These are phyloP conservation scores for Lophiostoma macrostomum DNA, from an alignment of 495 filamentous ascomycete genomes.

Conservation along the genomic window DNA sequence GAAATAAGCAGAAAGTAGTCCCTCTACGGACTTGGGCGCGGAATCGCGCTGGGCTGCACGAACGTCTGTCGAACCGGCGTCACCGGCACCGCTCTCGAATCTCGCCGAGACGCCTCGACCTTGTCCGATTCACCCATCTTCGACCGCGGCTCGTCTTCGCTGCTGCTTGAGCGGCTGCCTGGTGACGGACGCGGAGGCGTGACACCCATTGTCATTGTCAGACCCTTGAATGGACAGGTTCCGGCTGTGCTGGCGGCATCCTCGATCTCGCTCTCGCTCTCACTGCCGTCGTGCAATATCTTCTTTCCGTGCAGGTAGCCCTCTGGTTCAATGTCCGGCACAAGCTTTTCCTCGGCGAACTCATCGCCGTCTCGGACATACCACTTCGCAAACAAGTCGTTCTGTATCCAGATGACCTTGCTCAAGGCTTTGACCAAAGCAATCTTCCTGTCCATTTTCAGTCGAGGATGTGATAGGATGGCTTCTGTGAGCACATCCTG, in stretches of 20 bases:
- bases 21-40: too few relatives aligned
- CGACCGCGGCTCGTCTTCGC: too few relatives aligned
- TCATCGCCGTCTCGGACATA: slow-evolving; percentile 71
- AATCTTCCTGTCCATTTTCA: slow-evolving; percentile 61
- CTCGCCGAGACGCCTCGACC: too few relatives aligned
- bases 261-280: slow-evolving; percentile 25
- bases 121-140: too few relatives aligned
- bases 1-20: too few relatives aligned
- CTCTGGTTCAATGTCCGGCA: slow-evolving; percentile 55
- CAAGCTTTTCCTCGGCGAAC: slow-evolving; percentile 58
- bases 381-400: slow-evolving; percentile 75
- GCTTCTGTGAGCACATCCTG: slow-evolving; percentile 73
- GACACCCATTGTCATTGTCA: too few relatives aligned
- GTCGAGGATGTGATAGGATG: slow-evolving; percentile 64
- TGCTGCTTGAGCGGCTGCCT: too few relatives aligned
- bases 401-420: slow-evolving; percentile 71
- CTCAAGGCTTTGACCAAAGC: slow-evolving; percentile 62
- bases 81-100: too few relatives aligned
- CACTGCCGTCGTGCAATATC: slow-evolving; percentile 42
- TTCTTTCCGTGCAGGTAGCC: slow-evolving; percentile 57
- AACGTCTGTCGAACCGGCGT: too few relatives aligned
- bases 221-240: slow-evolving; percentile 24
- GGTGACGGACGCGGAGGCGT: too few relatives aligned
- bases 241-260: slow-evolving; percentile 4
- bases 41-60: too few relatives aligned